Percentiles rank a stretch among this genome's conserved stretches.
Conservation (phyloP, 805 yeast species). For the Wickerhamomyces subpelliculosus region DNA sequence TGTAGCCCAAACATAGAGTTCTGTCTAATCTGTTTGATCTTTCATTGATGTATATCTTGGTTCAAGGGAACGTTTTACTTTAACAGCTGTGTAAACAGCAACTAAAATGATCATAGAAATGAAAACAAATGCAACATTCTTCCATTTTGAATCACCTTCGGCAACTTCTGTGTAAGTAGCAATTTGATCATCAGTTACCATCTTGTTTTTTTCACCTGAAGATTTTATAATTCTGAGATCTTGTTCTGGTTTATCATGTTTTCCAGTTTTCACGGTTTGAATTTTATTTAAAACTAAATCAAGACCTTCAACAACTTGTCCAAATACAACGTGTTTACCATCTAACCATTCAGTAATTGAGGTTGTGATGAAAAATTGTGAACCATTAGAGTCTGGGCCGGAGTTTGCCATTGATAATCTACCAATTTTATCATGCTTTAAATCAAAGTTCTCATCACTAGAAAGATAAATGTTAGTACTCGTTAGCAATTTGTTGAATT, state of each 20-base stretch:
- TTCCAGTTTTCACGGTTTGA: constrained; percentile 46
- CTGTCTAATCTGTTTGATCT: constrained; percentile 8
- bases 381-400: constrained; percentile 61
- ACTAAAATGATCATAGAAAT: constrained; percentile 6
- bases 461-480: too few species aligned
- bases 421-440: constrained; percentile 65
- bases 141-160: constrained; percentile 7
- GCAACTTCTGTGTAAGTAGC: constrained; percentile 13
- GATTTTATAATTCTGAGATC: constrained; percentile 34
- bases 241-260: constrained; percentile 33
- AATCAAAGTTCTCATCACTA: constrained; percentile 72
- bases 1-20: too few species aligned
- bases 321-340: constrained; percentile 68
- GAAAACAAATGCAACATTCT: constrained; percentile 10
- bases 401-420: constrained; percentile 68
- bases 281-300: constrained; percentile 50
- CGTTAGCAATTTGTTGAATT: too few species aligned
- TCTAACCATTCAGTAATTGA: constrained; percentile 41
- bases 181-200: constrained; percentile 11
- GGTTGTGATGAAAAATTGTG: constrained; percentile 66
- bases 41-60: constrained; percentile 22
- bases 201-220: constrained; percentile 21
- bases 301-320: constrained; percentile 64
- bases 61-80: neutral
- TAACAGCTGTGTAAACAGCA: constrained; percentile 12